Percentiles rank a stretch among this genome's conserved stretches.
Conservation (phyloP, 805 yeast species). For the Starmerella bombicola region DNA sequence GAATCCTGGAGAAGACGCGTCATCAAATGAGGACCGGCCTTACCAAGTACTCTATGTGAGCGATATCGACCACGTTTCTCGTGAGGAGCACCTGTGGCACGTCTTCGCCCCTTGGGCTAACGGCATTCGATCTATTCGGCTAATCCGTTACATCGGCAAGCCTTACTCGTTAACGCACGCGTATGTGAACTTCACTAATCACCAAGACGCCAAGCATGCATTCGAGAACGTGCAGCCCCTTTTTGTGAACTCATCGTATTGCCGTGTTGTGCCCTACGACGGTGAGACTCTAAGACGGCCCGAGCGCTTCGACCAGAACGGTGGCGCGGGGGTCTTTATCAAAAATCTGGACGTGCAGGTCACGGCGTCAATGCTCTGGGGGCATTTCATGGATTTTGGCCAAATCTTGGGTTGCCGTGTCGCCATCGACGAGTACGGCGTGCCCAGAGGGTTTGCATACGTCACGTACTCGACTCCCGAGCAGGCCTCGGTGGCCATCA, state of each 20-base stretch:
- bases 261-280: constrained; percentile 18
- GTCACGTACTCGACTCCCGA: constrained; percentile 17
- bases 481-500: constrained; percentile 19
- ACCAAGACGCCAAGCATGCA: constrained; percentile 17
- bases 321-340: constrained; percentile 41
- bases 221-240: constrained; percentile 15
- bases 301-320: constrained; percentile 10
- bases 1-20: no score
- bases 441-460: constrained; percentile 23
- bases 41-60: constrained; percentile 19
- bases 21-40: no score
- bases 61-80: constrained; percentile 20
- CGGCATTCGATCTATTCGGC: constrained; percentile 14
- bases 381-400: constrained; percentile 19
- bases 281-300: constrained; percentile 9
- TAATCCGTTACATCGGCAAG: constrained; percentile 18
- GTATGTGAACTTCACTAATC: constrained; percentile 18
- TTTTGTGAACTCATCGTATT: constrained; percentile 19
- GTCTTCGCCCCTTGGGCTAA: constrained; percentile 17
- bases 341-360: constrained; percentile 66
- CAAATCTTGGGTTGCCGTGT: constrained; percentile 19
- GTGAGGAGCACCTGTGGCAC: constrained; percentile 19
- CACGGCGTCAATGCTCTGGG: constrained; percentile 29
- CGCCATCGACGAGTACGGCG: constrained; percentile 21
- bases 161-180: constrained; percentile 18